Evolutionary conservation across 495 filamentous ascomycete genomes (phyloP).

Genomic region (Neurospora discreta): DNA sequence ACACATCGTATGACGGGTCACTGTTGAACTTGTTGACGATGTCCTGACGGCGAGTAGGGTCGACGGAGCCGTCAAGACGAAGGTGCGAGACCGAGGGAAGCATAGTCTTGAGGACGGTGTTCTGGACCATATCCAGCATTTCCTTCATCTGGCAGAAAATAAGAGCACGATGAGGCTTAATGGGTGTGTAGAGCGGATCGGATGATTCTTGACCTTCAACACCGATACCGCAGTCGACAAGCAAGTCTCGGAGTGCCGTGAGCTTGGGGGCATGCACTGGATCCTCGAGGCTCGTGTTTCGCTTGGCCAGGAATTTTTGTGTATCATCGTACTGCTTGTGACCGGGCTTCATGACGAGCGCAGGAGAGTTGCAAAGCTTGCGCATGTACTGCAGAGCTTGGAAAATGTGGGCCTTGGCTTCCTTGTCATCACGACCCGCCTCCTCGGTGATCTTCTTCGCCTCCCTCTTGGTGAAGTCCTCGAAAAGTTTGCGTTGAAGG

Average conservation of each 20-base stretch:
- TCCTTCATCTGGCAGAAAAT: conserved; percentile 99
- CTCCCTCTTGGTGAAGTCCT: conserved; percentile 90
- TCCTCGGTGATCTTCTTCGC: conserved; percentile 70
- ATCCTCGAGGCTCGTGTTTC: conserved; percentile 70
- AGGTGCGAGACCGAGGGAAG: conserved; percentile 82
- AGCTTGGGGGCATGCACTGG: conserved; percentile 87
- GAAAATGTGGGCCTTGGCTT: conserved; percentile 97
- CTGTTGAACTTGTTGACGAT: conserved; percentile 98
- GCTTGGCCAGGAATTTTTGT: conserved; percentile 56
- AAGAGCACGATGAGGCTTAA: conserved; percentile 88
- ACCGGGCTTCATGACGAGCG: conserved; percentile 84
- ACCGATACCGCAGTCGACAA: conserved; percentile 94
- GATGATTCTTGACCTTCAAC: conserved; percentile 56
- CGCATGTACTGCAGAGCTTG: conserved; percentile 99
- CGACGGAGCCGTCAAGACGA: conserved; percentile 83
- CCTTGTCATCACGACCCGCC: conserved; percentile 68
- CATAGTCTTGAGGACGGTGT: conserved; percentile 73
- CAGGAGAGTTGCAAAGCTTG: conserved; percentile 94
- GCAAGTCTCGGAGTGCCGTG: conserved; percentile 72
- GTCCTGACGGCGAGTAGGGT: conserved; percentile 80
- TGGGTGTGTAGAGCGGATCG: conserved; percentile 51
- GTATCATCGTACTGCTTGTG: conserved; percentile 86
- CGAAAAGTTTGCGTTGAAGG: conserved; percentile 86
- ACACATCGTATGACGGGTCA: conserved; percentile 86
- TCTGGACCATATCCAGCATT: conserved; percentile 97